A percentile compares a stretch with the other conserved stretches of the same genome.
Evolutionary conservation across 2,329 filamentous ascomycete genomes (phyloP).

Genomic region (Colletotrichum filicis): DNA sequence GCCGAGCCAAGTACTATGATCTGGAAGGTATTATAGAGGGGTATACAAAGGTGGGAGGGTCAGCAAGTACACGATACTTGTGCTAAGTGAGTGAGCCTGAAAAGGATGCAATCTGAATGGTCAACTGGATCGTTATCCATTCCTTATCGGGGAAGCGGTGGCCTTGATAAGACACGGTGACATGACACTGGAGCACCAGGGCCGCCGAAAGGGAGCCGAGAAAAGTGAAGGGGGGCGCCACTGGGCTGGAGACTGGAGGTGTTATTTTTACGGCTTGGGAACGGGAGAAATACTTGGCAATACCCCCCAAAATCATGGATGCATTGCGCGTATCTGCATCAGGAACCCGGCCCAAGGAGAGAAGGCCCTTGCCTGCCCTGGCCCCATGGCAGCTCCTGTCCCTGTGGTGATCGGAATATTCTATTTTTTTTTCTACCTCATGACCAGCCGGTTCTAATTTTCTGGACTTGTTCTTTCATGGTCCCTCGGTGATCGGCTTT

Average conservation of each 20-base stretch:
- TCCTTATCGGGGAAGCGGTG: slow-evolving; percentile 29
- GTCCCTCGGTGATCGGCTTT: neutral
- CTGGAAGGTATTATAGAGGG: neutral
- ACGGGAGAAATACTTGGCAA: slow-evolving; percentile 24
- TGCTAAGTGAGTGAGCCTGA: neutral
- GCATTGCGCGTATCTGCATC: slow-evolving; percentile 34
- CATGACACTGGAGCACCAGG: slow-evolving; percentile 10
- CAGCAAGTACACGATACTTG: neutral
- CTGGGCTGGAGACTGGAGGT: neutral
- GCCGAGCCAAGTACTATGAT: neutral
- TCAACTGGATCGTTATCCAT: neutral
- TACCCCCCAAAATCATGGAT: slow-evolving; percentile 17
- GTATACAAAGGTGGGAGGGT: neutral
- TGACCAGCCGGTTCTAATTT: slow-evolving; percentile 2
- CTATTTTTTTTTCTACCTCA: slow-evolving; percentile 17
- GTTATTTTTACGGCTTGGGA: slow-evolving; percentile 7
- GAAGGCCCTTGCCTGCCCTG: slow-evolving; percentile 3
- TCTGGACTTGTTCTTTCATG: neutral
- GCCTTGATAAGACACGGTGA: slow-evolving; percentile 23
- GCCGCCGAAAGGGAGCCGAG: slow-evolving; percentile 10
- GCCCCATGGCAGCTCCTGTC: slow-evolving; percentile 13
- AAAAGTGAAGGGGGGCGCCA: neutral
- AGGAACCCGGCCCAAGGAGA: slow-evolving; percentile 17
- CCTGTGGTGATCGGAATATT: slow-evolving; percentile 34
- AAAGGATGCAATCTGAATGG: slow-evolving; percentile 27